Percentiles rank a stretch among this genome's conserved stretches.
Evolutionary conservation across 352 stramenopile species (phyloP).

Genomic region (Elongisporangium anandrum): DNA sequence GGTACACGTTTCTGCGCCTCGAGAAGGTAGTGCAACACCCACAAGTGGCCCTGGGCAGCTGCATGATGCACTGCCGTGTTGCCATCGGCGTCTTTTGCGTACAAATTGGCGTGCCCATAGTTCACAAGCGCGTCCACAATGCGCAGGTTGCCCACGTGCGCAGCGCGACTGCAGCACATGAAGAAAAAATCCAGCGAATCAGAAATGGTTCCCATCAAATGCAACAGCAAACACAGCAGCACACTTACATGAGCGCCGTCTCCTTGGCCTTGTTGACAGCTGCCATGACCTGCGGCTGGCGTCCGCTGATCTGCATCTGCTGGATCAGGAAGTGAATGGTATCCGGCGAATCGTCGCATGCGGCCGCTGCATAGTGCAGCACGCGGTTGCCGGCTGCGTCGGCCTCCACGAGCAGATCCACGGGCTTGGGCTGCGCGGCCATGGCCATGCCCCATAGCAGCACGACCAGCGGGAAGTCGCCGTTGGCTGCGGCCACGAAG

Average conservation of each 20-base stretch:
- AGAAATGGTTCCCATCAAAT: neutral
- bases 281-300: slow-evolving; percentile 36
- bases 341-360: slow-evolving; percentile 38
- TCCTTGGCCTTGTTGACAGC: slow-evolving; percentile 52
- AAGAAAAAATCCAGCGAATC: slow-evolving; percentile 9
- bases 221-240: neutral
- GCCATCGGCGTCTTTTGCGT: slow-evolving; percentile 45
- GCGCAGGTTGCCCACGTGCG: slow-evolving; percentile 60
- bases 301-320: slow-evolving; percentile 37
- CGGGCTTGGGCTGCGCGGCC: slow-evolving; percentile 44
- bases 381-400: slow-evolving; percentile 52
- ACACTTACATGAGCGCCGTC: slow-evolving; percentile 69
- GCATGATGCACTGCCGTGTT: slow-evolving; percentile 74
- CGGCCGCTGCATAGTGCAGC: slow-evolving; percentile 58
- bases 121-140: slow-evolving; percentile 55
- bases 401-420: slow-evolving; percentile 39
- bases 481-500: slow-evolving; percentile 70
- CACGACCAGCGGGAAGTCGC: slow-evolving; percentile 82
- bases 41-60: slow-evolving; percentile 62
- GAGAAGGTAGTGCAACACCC: slow-evolving; percentile 70
- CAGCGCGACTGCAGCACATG: slow-evolving; percentile 48
- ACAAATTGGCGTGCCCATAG: slow-evolving; percentile 42
- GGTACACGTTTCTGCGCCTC: slow-evolving; percentile 28
- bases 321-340: slow-evolving; percentile 82
- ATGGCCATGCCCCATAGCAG: slow-evolving; percentile 84